These are phyloP conservation scores for Bipolaris oryzae DNA, from an alignment of 2,329 filamentous ascomycete genomes.

Conservation along the genomic window DNA sequence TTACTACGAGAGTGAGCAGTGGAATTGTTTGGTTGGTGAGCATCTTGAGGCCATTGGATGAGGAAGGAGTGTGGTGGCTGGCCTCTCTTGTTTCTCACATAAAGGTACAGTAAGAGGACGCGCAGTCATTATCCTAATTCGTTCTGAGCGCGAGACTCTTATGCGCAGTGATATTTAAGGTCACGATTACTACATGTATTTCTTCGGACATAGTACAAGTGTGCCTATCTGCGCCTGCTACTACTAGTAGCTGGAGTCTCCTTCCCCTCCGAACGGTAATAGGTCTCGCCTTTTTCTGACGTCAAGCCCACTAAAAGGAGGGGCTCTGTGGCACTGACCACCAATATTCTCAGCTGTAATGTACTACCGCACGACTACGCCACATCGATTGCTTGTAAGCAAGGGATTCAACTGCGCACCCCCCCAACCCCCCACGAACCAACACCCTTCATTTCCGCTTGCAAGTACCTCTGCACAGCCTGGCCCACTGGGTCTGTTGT, in stretches of 20 bases:
- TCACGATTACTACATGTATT: no score
- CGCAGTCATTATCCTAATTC: no score
- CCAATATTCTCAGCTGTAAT: constrained; percentile 3
- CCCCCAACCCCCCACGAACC: no score
- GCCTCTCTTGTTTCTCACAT: no score
- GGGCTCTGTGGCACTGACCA: neutral
- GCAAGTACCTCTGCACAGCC: neutral
- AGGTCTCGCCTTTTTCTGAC: neutral
- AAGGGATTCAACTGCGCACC: neutral
- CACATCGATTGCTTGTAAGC: constrained; percentile 5
- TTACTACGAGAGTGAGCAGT: constrained; percentile 37
- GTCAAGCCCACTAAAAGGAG: neutral
- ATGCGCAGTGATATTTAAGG: no score
- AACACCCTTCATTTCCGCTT: neutral
- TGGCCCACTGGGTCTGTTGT: neutral
- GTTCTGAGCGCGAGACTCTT: no score
- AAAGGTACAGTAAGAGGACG: no score
- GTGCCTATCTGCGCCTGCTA: no score
- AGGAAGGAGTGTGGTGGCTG: neutral
- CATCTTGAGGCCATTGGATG: constrained; percentile 36
- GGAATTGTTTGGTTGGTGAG: constrained; percentile 40
- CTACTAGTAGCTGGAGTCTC: no score
- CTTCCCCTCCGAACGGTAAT: no score
- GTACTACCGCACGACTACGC: neutral
- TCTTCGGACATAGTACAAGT: no score